These are phyloP conservation scores for Pouteria campechiana DNA, from an alignment of 179 eudicot genomes.

Conservation along the genomic window DNA sequence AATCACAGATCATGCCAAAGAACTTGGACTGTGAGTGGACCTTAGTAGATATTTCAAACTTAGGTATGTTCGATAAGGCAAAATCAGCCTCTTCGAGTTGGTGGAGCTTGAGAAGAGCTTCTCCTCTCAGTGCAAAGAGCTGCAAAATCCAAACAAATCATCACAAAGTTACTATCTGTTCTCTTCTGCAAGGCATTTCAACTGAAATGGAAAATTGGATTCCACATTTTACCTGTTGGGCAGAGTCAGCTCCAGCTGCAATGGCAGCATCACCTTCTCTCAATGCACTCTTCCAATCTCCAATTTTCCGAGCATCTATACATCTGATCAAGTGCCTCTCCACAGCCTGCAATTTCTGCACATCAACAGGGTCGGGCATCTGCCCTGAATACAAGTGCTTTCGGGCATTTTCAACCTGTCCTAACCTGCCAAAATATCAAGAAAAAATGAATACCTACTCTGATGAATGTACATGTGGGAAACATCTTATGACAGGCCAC, in stretches of 20 bases:
- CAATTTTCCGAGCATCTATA: constrained; percentile 19
- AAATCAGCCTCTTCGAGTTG: constrained; percentile 24
- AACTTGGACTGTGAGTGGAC: constrained; percentile 17
- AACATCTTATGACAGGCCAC: no score
- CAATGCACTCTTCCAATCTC: constrained; percentile 27
- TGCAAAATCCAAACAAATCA: constrained; percentile 10
- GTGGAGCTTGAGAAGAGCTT: constrained; percentile 26
- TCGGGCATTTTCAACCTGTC: constrained; percentile 27
- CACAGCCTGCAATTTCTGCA: constrained; percentile 12
- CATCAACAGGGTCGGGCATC: constrained; percentile 10
- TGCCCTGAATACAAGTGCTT: constrained; percentile 15
- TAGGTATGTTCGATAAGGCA: constrained; percentile 7
- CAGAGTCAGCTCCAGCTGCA: constrained; percentile 22
- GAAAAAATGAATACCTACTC: neutral
- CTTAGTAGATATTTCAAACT: constrained; percentile 15
- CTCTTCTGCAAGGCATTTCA: no score
- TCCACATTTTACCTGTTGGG: constrained; percentile 14
- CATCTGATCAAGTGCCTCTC: constrained; percentile 25
- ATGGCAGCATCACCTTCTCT: constrained; percentile 27
- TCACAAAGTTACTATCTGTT: no score
- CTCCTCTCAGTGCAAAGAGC: constrained; percentile 25
- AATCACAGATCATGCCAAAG: constrained; percentile 24
- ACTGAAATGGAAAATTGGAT: neutral
- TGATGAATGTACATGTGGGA: no score
- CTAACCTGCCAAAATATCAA: constrained; percentile 14